Base-by-base conservation (phyloP, 2,329 filamentous ascomycete species). In the Fusarium pseudograminearum region DNA sequence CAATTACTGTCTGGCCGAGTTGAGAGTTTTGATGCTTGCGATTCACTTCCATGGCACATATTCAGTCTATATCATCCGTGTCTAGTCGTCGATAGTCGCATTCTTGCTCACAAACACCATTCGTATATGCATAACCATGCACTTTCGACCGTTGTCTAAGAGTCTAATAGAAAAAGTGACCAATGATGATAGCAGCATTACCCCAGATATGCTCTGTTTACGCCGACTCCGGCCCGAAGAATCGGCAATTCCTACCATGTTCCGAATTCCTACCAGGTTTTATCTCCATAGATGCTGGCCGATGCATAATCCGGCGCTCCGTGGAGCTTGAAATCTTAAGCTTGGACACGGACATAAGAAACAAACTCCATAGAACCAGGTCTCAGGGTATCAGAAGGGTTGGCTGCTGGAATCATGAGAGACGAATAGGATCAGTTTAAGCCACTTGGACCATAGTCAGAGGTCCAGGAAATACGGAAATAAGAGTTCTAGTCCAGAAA, bases 271-370 rank as follows among this genome's bases (percentile, higher is more conserved):
- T 33, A 51, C 8, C 6, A 34, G n/a, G 7, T 12, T 30, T 30
- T n/a, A 38, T 31, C 14, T 34, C 31, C 20, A 33, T 24, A 31
- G 46, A 20, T 26, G n/a, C n/a, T 7, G 3, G 5, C 5, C 22
- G 30, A 41, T 63, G 26, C 1, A 51, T 63, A 52, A 58, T 67
- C 26, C 61, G 48, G 66, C 15, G 18, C 31, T 61, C 61, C 56
- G 51, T 57, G 57, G 65, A 57, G 51, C 18, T n/a, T 36, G 9
- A 31, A 40, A n/a, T 28, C 26, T n/a, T 26, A 16, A 16, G 28
- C n/a, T n/a, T 41, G 28, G 51, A 24, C 51, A 31, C 34, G 50
- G 50, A 52, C 26, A 41, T 41, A 52, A 36, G 12, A 38, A 14
- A 11, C 10, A 18, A 26, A 44, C 20, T 16, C 41, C 16, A 31